These are phyloP conservation scores for Spergularia bocconei DNA, from an alignment of 148 eudicot species.

Conservation along the genomic window DNA sequence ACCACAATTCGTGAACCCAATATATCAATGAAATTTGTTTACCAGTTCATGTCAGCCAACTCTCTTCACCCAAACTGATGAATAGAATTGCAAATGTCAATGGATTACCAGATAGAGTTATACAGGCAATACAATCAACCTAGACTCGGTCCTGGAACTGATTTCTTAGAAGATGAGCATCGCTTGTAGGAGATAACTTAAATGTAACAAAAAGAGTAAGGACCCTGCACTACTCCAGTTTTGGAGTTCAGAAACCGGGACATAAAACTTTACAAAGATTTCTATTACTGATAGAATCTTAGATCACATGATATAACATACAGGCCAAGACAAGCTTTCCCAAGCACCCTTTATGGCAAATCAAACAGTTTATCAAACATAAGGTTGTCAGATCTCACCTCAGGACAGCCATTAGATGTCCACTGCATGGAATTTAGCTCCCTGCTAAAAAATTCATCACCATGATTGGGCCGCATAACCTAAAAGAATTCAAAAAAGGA, in stretches of 20 bases:
- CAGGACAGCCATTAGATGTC: constrained; percentile 52
- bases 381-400: constrained; percentile 41
- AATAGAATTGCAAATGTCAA: too few species aligned
- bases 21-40: too few species aligned
- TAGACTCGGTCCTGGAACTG: too few species aligned
- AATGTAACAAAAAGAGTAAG: not conserved
- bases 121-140: too few species aligned
- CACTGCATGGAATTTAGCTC: constrained; percentile 73
- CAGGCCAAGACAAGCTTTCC: not conserved
- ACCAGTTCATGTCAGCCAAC: too few species aligned
- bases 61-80: too few species aligned
- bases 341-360: not conserved
- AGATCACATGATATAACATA: not conserved
- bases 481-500: constrained; percentile 25
- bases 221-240: not conserved
- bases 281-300: not conserved
- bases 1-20: too few species aligned
- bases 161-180: not conserved
- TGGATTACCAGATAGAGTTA: too few species aligned
- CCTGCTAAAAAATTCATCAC: constrained; percentile 47
- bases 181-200: not conserved
- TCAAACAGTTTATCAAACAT: not conserved
- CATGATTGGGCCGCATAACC: constrained; percentile 85
- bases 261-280: not conserved
- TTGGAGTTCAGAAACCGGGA: not conserved